Base-by-base conservation (phyloP, 2,329 filamentous ascomycete species). In the Fusarium sp. region DNA sequence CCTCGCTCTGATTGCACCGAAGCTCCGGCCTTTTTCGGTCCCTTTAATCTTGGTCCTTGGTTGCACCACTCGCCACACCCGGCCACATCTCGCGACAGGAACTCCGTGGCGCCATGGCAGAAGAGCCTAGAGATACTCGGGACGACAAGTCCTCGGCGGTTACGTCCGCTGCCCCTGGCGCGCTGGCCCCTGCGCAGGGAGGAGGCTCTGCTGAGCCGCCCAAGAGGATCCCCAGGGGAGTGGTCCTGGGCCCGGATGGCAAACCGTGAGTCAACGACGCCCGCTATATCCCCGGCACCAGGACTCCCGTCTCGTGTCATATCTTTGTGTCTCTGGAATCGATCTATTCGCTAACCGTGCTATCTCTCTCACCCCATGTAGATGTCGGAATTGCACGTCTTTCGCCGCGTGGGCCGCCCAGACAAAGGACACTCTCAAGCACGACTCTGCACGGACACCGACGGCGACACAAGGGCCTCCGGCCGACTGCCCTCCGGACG, bases 401-500 rank as follows among this genome's bases (percentile, higher is more conserved):
- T 82, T 80, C 58, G 78, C 79, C 34, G 74, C 76, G 57, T 92
- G 91, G 86, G 85, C 88, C 16, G 87, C 89, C 61, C 86, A 89
- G 77, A 84, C 86, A 58, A 88, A 86, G 66, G 78, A 83, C 11
- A 82, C 86, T 56, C 85, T 81, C 54, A 81, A 80, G 62, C 73
- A 74, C 25, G 69, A 75, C 6, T 67, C 85, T 18, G 74, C 84
- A 6, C 76, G 81, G 27, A 67, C 85, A 16, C 79, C 84, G 7
- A 64, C 84, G 9, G 70, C 84, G 6, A 66, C 83, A 37, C 66
- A 81, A n/a, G 74, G 83, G 39, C 81, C 85, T 16, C 86, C 88
- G 9, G 72, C 86, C 67, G 93, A 97, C 83, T 98, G 96, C 81
- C 97, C 97, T 0, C 93, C 97, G 1, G 95, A 98, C 81, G 94